A percentile compares a stretch with the other conserved stretches of the same genome.
Conservation (phyloP, 768 basidiomycete species). For the Lactifluus subvellereus region DNA sequence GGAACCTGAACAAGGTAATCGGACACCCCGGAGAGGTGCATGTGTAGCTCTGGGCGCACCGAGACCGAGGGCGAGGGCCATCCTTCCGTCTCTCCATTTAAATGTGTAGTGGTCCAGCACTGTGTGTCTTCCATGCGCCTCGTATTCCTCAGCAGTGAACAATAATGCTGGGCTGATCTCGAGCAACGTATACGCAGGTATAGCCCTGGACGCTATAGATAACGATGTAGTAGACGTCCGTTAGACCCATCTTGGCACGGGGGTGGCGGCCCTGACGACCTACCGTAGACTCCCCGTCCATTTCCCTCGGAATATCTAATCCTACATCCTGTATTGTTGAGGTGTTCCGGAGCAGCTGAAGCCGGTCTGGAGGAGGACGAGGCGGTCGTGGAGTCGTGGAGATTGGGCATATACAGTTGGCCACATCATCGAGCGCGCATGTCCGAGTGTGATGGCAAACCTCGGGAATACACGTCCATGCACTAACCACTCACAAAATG, state of each 20-base stretch:
- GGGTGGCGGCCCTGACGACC: conserved; percentile 12
- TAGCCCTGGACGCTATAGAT: conserved; percentile 41
- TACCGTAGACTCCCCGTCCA: conserved; percentile 64
- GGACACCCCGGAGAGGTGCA: neutral
- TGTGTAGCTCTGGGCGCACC: conserved; percentile 3
- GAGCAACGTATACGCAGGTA: conserved; percentile 59
- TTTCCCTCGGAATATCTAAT: conserved; percentile 43
- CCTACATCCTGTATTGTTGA: conserved; percentile 36
- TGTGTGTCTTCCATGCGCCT: conserved; percentile 54
- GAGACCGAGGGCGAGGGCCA: conserved; percentile 54
- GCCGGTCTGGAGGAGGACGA: conserved; percentile 7
- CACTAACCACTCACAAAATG: conserved; percentile 12
- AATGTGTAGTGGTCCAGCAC: conserved; percentile 72
- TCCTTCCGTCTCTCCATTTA: conserved; percentile 63
- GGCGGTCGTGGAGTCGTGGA: conserved; percentile 12
- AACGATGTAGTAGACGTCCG: neutral
- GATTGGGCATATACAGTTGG: conserved; percentile 15
- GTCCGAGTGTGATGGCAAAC: conserved; percentile 1
- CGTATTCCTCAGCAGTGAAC: conserved; percentile 65
- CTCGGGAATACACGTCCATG: neutral
- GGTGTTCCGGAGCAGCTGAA: conserved; percentile 2
- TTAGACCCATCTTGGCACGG: neutral
- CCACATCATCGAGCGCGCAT: conserved; percentile 13
- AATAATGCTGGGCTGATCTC: conserved; percentile 86
- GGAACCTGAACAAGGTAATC: conserved; percentile 46